These are phyloP conservation scores for Trichosanthes cucumerina DNA, from an alignment of 306 rosid species.

Conservation along the genomic window DNA sequence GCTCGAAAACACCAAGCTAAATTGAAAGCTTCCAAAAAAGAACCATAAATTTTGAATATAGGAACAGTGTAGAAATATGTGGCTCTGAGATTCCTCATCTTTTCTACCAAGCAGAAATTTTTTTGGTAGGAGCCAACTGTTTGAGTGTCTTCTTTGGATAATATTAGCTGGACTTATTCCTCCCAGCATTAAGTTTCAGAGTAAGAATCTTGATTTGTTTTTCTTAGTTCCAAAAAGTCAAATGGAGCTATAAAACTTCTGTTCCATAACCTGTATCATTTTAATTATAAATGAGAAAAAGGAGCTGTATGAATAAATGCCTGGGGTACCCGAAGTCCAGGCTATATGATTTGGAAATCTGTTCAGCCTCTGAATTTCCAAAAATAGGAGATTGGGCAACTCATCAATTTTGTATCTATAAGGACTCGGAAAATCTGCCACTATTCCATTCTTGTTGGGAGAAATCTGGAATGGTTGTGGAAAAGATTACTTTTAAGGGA, in stretches of 20 bases:
- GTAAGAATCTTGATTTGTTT: not conserved
- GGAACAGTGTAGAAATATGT: not conserved
- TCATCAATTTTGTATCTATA: not conserved
- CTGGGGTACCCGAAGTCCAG: not conserved
- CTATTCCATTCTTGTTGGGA: not conserved
- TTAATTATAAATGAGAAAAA: not conserved
- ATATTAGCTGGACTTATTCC: not conserved
- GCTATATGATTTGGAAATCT: not conserved
- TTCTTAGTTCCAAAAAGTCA: not conserved
- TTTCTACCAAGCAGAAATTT: not conserved
- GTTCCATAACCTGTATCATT: not conserved
- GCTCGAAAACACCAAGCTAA: not conserved
- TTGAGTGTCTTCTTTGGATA: not conserved
- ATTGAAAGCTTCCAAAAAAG: not conserved
- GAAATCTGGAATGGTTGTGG: not conserved
- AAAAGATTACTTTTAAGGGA: not conserved
- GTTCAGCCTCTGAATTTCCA: not conserved
- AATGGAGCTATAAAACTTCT: not conserved
- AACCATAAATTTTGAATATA: not conserved
- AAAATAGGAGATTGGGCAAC: not conserved
- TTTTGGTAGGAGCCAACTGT: not conserved
- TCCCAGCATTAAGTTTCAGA: not conserved
- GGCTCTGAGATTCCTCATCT: not conserved
- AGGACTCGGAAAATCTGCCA: not conserved
- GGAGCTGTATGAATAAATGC: not conserved